Evolutionary conservation across 2,329 filamentous ascomycete genomes (phyloP), one percentile per base, ranked within the genome.

Genomic region (Colletotrichum sansevieriae): DNA sequence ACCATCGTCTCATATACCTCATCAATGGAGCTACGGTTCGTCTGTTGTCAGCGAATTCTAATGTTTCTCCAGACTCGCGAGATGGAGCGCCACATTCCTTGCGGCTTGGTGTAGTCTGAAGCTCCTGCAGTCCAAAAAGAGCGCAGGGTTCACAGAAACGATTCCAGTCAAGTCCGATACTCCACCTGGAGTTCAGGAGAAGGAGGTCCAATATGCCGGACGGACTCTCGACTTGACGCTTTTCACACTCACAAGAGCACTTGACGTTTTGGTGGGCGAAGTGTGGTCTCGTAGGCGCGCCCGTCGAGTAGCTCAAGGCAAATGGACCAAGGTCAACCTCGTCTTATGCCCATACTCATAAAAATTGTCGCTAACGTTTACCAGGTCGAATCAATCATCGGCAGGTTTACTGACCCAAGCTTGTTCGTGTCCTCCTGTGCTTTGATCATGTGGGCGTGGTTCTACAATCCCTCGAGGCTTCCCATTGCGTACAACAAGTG

Each of bases 391-490:
- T 75, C 78, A 11, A 64, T 78, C 25, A 71, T 83, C 70, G 81
- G 81, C 25, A 77, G 71, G 10, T 76, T 88, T 43, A 82, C 88
- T n/a, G 91, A 95, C 75, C 87, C 92, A 4, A 80, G 87, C 6
- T 80, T 95, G 18, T 97, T 97, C 77, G 88, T 91, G 51, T 78
- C 85, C 39, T 94, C 92, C 20, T 90, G 88, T 44, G 91, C 90
- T 22, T 81, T 93, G 43, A 90, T 97, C 72, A 97, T 97, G 94
- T 95, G 92, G 91, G 87, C 92, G 18, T 97, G 92, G 92, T 91
- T 97, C 77, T 97, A 95, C 80, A 78, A 83, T 10, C 92, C 93
- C 0, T 84, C 88, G 41, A 85, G 88, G 20, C 85, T 97, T 1
- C 94, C 94, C 2, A 84, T 82, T 33, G 85, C 90, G 46, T 97